These are phyloP conservation scores for Arthrobotrys sphaeroides DNA, from an alignment of 2,329 filamentous ascomycete genomes.

Conservation along the genomic window DNA sequence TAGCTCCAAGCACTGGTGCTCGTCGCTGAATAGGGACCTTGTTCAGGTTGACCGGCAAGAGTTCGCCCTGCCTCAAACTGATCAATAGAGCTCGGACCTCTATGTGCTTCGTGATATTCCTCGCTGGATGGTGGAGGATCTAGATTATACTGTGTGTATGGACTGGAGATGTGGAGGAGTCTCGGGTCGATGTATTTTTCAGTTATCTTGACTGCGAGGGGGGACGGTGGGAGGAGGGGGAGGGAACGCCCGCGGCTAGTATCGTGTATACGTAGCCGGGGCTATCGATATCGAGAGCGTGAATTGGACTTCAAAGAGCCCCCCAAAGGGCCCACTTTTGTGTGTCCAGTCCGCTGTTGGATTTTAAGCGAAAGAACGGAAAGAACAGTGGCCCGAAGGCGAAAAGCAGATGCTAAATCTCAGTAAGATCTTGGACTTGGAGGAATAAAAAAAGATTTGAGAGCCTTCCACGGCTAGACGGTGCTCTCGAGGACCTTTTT, in stretches of 20 bases:
- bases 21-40: not conserved
- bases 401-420: not conserved
- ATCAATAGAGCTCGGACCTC: not conserved
- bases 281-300: too few relatives aligned
- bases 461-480: not conserved
- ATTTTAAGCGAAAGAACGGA: not conserved
- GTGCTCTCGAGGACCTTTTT: not conserved
- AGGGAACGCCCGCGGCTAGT: not conserved
- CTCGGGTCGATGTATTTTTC: not conserved
- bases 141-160: not conserved
- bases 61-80: not conserved
- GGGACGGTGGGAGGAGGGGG: not conserved
- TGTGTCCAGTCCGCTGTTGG: too few relatives aligned
- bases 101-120: not conserved
- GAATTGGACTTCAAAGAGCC: not conserved
- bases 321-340: not conserved
- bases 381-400: not conserved
- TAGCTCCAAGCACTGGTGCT: not conserved
- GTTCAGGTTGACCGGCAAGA: not conserved
- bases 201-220: not conserved
- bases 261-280: too few relatives aligned
- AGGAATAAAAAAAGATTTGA: not conserved
- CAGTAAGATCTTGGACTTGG: not conserved
- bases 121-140: not conserved
- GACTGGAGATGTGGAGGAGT: not conserved